Base-by-base conservation (phyloP, 2,329 filamentous ascomycete genomes). In the Fusarium luffae region DNA sequence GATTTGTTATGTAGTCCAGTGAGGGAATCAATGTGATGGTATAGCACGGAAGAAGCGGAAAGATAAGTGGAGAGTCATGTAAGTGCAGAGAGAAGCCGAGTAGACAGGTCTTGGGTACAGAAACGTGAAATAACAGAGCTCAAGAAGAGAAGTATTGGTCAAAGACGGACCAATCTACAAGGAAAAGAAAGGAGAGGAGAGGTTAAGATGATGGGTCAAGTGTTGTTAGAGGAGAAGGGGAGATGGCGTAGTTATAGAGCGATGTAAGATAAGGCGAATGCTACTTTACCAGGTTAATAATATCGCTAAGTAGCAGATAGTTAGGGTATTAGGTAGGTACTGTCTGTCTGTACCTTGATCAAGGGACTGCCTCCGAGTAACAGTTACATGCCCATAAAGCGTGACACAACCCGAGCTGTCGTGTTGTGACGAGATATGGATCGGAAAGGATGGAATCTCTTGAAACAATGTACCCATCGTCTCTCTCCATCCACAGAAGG, bases 101-200 rank as follows among this genome's bases (percentile, higher is more conserved):
- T 57, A 50, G 37, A 63, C 21, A 60, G 46, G 37, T 40, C 27
- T 71, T 57, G 44, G 42, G 61, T 57, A 70, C 58, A 70, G 47
- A 61, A 19, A 65, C 37, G 37, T 30, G 30, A 27, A 50, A 40
- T 40, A 44, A 50, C 61, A 54, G 41, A 19, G 23, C 21, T 40
- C 34, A 37, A 62, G 28, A 48, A 52, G 21, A 48, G 32, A 56
- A 40, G 42, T 23, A 46, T 16, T 48, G 51, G 51, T 58, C 37
- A 52, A 63, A 47, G 40, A 32, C 51, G 19, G 40, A 51, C 43
- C 43, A 55, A 30, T 34, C 54, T 32, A 44, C 18, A 55, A 54
- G 66, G 9, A 19, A 44, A 66, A 37, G 34, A 37, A 37, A 37
- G 34, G 34, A n/a, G 34, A 37, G 41, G 21, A 59, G 48, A 10